Conservation (phyloP, 352 stramenopile species). For the Phytophthora fragariaefolia region DNA sequence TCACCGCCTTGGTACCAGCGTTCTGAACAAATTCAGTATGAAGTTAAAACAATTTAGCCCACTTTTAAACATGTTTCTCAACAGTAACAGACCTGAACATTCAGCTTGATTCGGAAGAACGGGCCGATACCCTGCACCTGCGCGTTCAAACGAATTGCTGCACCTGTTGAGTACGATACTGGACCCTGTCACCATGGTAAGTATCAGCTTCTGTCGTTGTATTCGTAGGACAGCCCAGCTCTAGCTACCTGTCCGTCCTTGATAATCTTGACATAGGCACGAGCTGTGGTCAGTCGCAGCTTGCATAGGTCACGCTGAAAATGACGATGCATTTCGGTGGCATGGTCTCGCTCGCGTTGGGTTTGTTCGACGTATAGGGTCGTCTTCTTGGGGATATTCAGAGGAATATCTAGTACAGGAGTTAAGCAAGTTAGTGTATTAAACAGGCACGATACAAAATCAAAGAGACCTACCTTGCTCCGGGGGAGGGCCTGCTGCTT, state of each 20-base stretch:
- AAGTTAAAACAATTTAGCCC: background rate
- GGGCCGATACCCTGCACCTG: constrained; percentile 85
- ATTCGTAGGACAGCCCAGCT: background rate
- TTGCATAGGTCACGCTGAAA: constrained; percentile 93
- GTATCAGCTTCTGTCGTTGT: background rate
- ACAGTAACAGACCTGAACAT: constrained; percentile 56
- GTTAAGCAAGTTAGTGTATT: background rate
- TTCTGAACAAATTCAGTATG: constrained; percentile 42
- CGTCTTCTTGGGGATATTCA: constrained; percentile 95
- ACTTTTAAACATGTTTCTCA: background rate
- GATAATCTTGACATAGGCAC: constrained; percentile 92
- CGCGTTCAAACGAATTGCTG: constrained; percentile 80
- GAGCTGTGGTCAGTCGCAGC: constrained; percentile 84
- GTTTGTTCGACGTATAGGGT: constrained; percentile 94
- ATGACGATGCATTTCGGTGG: constrained; percentile 91
- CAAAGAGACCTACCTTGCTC: constrained; percentile 68
- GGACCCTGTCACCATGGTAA: constrained; percentile 45
- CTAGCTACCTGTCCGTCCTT: constrained; percentile 78
- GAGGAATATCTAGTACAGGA: constrained; percentile 73
- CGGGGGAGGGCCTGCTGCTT: constrained; percentile 73
- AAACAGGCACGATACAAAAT: background rate
- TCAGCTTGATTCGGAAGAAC: constrained; percentile 84
- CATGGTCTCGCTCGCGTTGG: constrained; percentile 89
- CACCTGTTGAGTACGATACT: constrained; percentile 74
- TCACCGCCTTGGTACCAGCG: constrained; percentile 67